These are phyloP conservation scores for Pseudopithomyces maydicus DNA, from an alignment of 2,329 filamentous ascomycete genomes.

Conservation along the genomic window DNA sequence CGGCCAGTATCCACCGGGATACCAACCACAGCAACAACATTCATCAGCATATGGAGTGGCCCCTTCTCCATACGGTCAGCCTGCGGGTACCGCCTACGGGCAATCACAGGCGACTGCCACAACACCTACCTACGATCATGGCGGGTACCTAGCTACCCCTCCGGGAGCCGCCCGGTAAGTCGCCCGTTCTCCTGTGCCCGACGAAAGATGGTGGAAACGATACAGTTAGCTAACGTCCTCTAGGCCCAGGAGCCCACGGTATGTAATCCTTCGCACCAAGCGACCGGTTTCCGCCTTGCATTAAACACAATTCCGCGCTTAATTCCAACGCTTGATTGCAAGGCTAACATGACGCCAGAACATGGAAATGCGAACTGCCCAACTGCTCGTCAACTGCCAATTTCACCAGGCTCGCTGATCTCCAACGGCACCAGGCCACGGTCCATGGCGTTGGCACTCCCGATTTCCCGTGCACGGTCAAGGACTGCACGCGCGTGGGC, in stretches of 20 bases:
- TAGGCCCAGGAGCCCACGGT: conserved; percentile 5
- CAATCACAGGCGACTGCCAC: conserved; percentile 9
- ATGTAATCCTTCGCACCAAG: background rate
- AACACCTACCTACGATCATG: conserved; percentile 3
- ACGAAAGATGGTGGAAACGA: background rate
- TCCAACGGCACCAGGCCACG: conserved; percentile 43
- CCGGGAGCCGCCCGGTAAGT: conserved; percentile 3
- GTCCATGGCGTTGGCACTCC: conserved; percentile 36
- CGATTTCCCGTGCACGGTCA: conserved; percentile 39
- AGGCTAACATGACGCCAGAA: conserved; percentile 20
- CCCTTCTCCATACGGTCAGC: conserved; percentile 23
- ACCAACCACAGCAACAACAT: background rate
- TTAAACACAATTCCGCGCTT: background rate
- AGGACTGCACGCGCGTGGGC: conserved; percentile 36
- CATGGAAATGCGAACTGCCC: conserved; percentile 37
- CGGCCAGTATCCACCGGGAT: conserved; percentile 29
- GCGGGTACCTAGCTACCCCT: background rate
- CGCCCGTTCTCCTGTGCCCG: background rate
- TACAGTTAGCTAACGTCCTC: background rate
- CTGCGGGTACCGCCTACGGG: conserved; percentile 16
- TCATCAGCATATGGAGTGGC: conserved; percentile 31
- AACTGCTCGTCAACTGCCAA: conserved; percentile 39
- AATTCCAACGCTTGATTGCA: background rate
- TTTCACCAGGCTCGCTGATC: conserved; percentile 42
- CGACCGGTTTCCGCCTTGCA: conserved; percentile 1